A percentile compares a stretch with the other conserved stretches of the same genome.
Conservation (phyloP, 140 eudicot genomes). For the Anethum foeniculum region DNA sequence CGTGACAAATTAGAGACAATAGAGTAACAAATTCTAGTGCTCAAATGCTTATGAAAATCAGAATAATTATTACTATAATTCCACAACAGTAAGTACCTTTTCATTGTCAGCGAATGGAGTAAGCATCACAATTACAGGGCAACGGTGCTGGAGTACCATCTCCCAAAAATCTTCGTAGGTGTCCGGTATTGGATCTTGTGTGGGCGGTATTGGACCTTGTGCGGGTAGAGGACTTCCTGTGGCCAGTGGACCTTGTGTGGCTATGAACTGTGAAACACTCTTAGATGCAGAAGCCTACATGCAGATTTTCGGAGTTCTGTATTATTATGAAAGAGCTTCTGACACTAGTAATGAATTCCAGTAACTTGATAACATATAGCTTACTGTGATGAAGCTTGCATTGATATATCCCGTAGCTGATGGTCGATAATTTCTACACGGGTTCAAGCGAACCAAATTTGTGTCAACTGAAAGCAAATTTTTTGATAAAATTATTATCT, state of each 20-base stretch:
- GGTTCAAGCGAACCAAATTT: constrained; percentile 72
- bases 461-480: constrained; percentile 52
- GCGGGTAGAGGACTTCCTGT: constrained; percentile 23
- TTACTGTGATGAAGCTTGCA: constrained; percentile 64
- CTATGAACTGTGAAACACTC: constrained; percentile 74
- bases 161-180: constrained; percentile 95
- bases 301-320: constrained; percentile 3
- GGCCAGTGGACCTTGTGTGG: constrained; percentile 64
- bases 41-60: background rate
- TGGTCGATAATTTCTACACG: constrained; percentile 71
- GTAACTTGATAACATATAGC: background rate
- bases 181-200: constrained; percentile 85
- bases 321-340: background rate
- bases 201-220: constrained; percentile 55
- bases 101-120: constrained; percentile 45
- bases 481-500: constrained; percentile 5
- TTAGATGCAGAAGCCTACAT: constrained; percentile 50
- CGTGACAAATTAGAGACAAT: too few relatives aligned
- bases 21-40: background rate
- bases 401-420: constrained; percentile 81
- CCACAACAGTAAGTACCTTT: constrained; percentile 4
- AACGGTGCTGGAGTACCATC: constrained; percentile 73
- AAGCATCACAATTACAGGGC: constrained; percentile 81
- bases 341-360: too few relatives aligned
- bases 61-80: background rate